A percentile compares a stretch with the other conserved stretches of the same genome.
Evolutionary conservation across 331 rosid genomes (phyloP).

Genomic region (Erythrophleum ivorense): DNA sequence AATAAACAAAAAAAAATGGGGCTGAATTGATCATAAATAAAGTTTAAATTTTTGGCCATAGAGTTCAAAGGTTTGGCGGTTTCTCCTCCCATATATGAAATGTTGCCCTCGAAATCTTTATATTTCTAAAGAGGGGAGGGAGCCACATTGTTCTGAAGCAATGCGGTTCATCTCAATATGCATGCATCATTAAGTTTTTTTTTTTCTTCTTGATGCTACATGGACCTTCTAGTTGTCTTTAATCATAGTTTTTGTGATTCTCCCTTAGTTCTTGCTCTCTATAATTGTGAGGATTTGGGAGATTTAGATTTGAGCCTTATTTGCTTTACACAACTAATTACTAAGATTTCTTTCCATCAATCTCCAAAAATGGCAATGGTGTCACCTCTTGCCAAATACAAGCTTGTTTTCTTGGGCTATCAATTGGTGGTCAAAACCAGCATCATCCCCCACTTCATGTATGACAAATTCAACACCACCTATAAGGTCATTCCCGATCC

Average conservation of each 20-base stretch:
- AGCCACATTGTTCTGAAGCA: no score
- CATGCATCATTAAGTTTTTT: no score
- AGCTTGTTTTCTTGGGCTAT: slow-evolving; percentile 96
- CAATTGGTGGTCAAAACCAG: slow-evolving; percentile 99
- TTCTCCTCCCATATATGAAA: slow-evolving; percentile 45
- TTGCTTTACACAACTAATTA: background rate
- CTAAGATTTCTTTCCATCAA: background rate
- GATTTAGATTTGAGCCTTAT: slow-evolving; percentile 56
- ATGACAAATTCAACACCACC: slow-evolving; percentile 97
- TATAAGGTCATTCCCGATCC: slow-evolving; percentile 66
- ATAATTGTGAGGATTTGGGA: slow-evolving; percentile 23
- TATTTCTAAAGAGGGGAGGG: no score
- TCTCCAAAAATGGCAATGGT: slow-evolving; percentile 81
- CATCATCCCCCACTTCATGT: slow-evolving; percentile 99
- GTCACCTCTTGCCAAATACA: slow-evolving; percentile 97
- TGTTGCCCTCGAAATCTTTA: slow-evolving; percentile 40
- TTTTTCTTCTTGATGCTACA: no score
- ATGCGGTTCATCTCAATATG: no score
- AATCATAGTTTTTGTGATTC: slow-evolving; percentile 2
- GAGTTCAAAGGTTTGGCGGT: slow-evolving; percentile 60
- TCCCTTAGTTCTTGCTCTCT: slow-evolving; percentile 24
- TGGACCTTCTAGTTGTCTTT: background rate
- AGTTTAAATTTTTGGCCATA: background rate
- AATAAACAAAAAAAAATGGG: background rate
- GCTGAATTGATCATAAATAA: background rate